phyloP scores from a whole-genome alignment of 2,329 filamentous ascomycete genomes.

The Pseudohalonectria lignicola region DNA sequence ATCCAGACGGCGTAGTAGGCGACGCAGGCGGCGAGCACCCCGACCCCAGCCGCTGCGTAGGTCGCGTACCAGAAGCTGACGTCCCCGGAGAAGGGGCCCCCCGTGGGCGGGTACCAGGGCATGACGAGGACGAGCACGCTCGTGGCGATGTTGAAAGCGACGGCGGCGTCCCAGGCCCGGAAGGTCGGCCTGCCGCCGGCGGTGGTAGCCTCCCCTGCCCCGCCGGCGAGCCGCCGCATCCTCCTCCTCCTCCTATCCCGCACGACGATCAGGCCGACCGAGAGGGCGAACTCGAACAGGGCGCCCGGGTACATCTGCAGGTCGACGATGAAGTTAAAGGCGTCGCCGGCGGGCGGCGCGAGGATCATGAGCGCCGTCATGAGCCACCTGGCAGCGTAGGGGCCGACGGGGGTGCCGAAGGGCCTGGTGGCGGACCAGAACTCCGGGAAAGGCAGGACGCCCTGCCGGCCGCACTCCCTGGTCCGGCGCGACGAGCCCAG shows the following conservation, averaged over 20 bases:
- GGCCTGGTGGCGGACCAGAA: conserved; percentile 53
- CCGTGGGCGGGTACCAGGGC: conserved; percentile 60
- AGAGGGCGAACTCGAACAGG: conserved; percentile 46
- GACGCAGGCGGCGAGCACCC: conserved; percentile 35
- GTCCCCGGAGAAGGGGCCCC: conserved; percentile 47
- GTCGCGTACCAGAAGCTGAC: conserved; percentile 68
- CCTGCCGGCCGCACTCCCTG: conserved; percentile 51
- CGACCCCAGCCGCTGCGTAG: conserved; percentile 54
- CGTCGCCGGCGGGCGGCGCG: conserved; percentile 49
- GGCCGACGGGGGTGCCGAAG: conserved; percentile 50
- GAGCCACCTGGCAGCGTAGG: conserved; percentile 44
- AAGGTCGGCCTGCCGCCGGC: conserved; percentile 33
- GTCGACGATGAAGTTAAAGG: conserved; percentile 53
- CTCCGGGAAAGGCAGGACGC: conserved; percentile 43
- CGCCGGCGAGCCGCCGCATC: conserved; percentile 22
- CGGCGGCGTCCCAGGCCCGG: conserved; percentile 43
- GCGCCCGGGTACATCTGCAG: conserved; percentile 46
- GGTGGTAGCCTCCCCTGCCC: no score
- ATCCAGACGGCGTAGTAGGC: conserved; percentile 39
- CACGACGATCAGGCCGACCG: conserved; percentile 45
- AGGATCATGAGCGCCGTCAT: conserved; percentile 49
- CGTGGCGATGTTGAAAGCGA: conserved; percentile 48
- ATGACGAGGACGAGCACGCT: conserved; percentile 54
- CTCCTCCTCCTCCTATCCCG: conserved; percentile 40
- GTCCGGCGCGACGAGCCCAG: conserved; percentile 44